Evolutionary conservation across 768 basidiomycete species (phyloP).

Genomic region (Tulasnella calospora): DNA sequence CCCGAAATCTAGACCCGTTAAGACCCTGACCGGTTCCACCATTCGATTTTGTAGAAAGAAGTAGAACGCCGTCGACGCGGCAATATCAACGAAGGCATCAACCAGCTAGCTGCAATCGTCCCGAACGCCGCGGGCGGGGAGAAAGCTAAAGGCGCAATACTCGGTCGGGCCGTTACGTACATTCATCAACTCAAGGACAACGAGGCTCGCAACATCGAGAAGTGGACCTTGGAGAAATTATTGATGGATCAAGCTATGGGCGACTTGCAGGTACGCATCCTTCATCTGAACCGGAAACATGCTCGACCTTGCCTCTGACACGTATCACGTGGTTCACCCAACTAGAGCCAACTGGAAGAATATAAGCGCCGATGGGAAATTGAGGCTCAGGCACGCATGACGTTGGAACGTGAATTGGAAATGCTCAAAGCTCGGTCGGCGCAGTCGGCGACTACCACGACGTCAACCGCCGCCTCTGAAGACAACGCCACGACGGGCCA

Average conservation of each 20-base stretch:
- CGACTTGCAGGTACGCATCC: conserved; percentile 29
- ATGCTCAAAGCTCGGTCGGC: conserved; percentile 10
- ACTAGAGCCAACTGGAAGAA: conserved; percentile 68
- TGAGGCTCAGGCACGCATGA: conserved; percentile 43
- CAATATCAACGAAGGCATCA: conserved; percentile 96
- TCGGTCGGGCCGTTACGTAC: conserved; percentile 83
- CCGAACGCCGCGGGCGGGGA: conserved; percentile 83
- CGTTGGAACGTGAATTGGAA: conserved; percentile 23
- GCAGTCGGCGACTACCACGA: not conserved
- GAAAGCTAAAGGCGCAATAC: conserved; percentile 81
- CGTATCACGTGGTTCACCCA: not conserved
- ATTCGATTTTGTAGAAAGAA: conserved; percentile 69
- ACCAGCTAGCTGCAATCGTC: conserved; percentile 80
- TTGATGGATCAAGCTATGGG: conserved; percentile 71
- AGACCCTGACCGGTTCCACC: not conserved
- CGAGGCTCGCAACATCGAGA: conserved; percentile 84
- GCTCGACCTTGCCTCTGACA: conserved; percentile 33
- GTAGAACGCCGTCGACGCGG: conserved; percentile 92
- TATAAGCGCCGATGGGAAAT: conserved; percentile 73
- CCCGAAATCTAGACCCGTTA: not conserved
- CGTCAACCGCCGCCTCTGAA: not conserved
- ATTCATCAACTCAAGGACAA: conserved; percentile 88
- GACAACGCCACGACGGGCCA: not conserved
- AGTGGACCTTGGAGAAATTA: conserved; percentile 89
- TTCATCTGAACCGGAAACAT: not conserved